Evolutionary conservation across 23 red algal species (phyloP), one percentile per base, ranked within the genome.

Genomic region (Gracilaria vermiculophylla): DNA sequence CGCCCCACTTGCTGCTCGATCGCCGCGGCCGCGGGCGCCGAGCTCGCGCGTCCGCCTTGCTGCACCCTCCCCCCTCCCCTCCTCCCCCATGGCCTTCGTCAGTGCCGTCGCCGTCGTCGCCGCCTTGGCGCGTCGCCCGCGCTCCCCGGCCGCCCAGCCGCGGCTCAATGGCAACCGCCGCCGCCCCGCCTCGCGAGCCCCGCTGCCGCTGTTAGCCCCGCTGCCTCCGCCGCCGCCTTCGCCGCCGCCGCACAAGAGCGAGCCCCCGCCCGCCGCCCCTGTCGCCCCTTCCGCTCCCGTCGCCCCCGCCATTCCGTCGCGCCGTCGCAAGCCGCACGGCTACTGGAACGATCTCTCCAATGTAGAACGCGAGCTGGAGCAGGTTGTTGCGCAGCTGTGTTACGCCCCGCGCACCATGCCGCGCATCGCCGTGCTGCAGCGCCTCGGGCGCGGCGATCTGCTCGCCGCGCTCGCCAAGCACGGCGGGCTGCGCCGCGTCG

Each of bases 261-360:
- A 20, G 61, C 61, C 12, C 52, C 10, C 61, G 64, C 56, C 11
- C 10, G n/a, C 11, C 56, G 56, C 9, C 56, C 11, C 56, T n/a
- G n/a, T n/a, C n/a, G n/a, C n/a, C n/a, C n/a, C n/a, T n/a, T n/a
- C n/a, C n/a, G 56, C 56, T 7, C 9, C 10, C 19, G 27, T n/a
- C 11, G 11, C 56, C 11, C 8, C 45, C 14, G 45, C 45, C 8
- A 49, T 14, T 7, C 45, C 45, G 45, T 7, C 19, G 33, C 60
- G 60, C 12, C 60, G 60, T 17, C 49, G 81, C 7, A 89, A 89
- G 69, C 70, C 85, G 19, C 56, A 89, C 69, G 85, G 85, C 37
- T 89, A 77, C n/a, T 89, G 85, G 85, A 89, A 89, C 52, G 70
- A 89, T 35, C 54, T 89, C 12, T 23, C 3, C 19, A 89, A 89